phyloP scores from a whole-genome alignment of 805 yeast genomes.

The Lipomyces spencermartinsiae region DNA sequence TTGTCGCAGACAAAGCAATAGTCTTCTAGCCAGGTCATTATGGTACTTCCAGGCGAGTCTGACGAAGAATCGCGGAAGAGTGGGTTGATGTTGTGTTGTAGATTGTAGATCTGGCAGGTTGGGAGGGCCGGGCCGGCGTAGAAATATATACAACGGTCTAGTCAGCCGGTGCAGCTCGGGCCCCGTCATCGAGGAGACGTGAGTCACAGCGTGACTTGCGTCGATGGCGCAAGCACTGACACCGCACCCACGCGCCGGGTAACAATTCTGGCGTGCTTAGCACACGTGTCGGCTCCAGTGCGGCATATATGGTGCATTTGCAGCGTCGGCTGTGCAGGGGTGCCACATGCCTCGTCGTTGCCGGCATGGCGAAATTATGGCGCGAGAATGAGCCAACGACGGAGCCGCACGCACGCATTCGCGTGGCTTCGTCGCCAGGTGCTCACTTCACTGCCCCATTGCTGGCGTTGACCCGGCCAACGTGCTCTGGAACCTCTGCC shows the following conservation, averaged over 20 bases:
- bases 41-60: not conserved
- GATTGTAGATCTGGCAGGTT: not conserved
- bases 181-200: not conserved
- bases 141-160: not conserved
- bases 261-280: not conserved
- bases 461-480: not conserved
- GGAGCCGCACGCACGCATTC: not conserved
- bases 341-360: not conserved
- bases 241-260: not conserved
- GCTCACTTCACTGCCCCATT: no score
- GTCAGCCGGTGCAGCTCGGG: not conserved
- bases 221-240: not conserved
- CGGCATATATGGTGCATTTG: not conserved
- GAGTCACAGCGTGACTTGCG: slow-evolving; percentile 1
- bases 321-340: not conserved
- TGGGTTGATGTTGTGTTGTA: not conserved
- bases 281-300: not conserved
- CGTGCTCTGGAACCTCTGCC: not conserved
- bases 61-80: not conserved
- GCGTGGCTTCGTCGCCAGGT: not conserved
- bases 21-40: slow-evolving; percentile 52
- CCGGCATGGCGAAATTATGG: not conserved
- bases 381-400: slow-evolving; percentile 1
- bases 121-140: not conserved
- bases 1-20: slow-evolving; percentile 66